Base-by-base conservation (phyloP, 441 rosid genomes). In the Jatropha multifida region DNA sequence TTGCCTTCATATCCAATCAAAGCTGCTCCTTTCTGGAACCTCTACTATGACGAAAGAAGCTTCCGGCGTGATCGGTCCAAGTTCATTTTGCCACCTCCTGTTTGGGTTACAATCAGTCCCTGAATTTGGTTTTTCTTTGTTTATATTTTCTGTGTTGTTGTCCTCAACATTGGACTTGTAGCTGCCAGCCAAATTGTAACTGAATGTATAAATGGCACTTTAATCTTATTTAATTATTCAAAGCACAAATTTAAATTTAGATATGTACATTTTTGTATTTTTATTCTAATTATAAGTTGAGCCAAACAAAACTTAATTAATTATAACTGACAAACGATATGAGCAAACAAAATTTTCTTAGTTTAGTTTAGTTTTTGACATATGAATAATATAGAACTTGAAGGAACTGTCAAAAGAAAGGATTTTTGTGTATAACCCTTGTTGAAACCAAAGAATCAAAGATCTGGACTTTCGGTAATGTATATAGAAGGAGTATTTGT, bases 391-490 rank as follows among this genome's bases (percentile, higher is more conserved):
- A 26, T 11, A 52, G 10, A 65, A 44, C 27, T 52, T 66, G 75
- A 68, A 62, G 51, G 52, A 66, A 49, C 1, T 49, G 54, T 23
- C 41, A 23, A 78, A 82, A 69, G 66, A 48, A 12, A 66, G 69
- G 59, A 64, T 27, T 68, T 79, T 82, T 64, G 42, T 54, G 74
- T 73, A 80, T 27, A 68, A 72, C 78, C 81, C 66, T n/a, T 72
- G 23, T 51, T 59, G 49, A 18, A 65, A 52, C 68, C 63, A 23
- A 59, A 61, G 56, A 74, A 73, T 37, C 76, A 76, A 75, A 77
- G 74, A 60, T 52, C 60, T 32, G 32, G 37, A 66, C 62, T 81
- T 81, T 58, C 52, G 44, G 55, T 23, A 23, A 23, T 46, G 5
- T 23, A 5, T 7, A 61, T 3, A 23, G 69, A 61, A 23, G 76